Evolutionary conservation across 495 filamentous ascomycete species (phyloP), one percentile per base, ranked within the genome.

Genomic region (Aspergillus affinis): DNA sequence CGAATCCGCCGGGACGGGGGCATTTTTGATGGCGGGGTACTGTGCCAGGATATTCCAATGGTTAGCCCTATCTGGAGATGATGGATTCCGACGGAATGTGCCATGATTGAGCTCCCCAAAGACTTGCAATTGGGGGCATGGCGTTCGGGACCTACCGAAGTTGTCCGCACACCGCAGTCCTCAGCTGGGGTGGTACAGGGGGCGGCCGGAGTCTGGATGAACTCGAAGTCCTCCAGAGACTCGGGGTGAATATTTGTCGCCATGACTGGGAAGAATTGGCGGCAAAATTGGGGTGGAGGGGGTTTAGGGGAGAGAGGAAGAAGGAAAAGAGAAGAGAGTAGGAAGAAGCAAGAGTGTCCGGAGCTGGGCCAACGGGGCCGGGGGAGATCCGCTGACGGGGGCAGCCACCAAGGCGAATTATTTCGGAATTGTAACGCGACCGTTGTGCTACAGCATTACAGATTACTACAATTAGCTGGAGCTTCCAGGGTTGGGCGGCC

Each of bases 11-110:
- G 84, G 84, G 21, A 87, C 72, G 26, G 84, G 81, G 17, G 81
- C 84, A 78, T 87, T 87, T 64, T 84, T 85, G 65, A 87, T 86
- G 29, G 84, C 73, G 13, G 82, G 82, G 67, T 82, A 86, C 84
- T 87, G 60, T 3, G 27, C 15, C 52, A 26, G 32, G 23, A 32
- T 27, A 10, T 41, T 4, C 3, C 12, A 17, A 41, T 15, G 2
- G 36, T 41, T 41, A 41, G 36, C 36, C 10, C 36, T 17, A 10
- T 36, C 12, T 1, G 13, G 36, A 10, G 0, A 2, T 10, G 13
- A 41, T 41, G 6, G 36, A 2, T 41, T 41, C 36, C 13, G 1
- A 15, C 13, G 36, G 36, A 4, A 41, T 41, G 13, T 41, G 30
- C 30, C 36, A 41, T 41, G 13, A 41, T 41, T 10, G 5, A 17